Conservation (phyloP, 2,329 filamentous ascomycete genomes). For the Penicillium nordicum region DNA sequence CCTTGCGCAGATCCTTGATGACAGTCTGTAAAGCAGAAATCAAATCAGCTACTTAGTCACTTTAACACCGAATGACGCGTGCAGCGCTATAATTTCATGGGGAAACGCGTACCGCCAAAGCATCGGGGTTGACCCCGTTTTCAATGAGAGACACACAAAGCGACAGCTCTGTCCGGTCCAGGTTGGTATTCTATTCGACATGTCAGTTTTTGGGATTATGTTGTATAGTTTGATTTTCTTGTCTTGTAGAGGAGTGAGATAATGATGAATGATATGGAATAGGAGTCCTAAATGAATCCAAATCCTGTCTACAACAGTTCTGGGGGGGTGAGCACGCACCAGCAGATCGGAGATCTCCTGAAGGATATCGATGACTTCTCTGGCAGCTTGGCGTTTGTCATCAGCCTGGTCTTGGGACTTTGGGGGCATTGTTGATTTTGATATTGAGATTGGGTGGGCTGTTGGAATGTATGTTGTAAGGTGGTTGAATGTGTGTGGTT, state of each 20-base stretch:
- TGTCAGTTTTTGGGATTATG: neutral
- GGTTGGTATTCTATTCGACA: constrained; percentile 74
- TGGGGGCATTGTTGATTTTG: constrained; percentile 35
- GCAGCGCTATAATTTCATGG: neutral
- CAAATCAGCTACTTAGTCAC: constrained; percentile 5
- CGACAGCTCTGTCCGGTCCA: constrained; percentile 85
- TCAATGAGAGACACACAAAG: constrained; percentile 97
- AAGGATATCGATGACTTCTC: constrained; percentile 51
- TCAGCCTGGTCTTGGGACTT: constrained; percentile 33
- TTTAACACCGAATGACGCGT: neutral
- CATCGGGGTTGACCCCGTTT: constrained; percentile 94
- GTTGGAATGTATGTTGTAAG: neutral
- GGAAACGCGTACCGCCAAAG: constrained; percentile 71
- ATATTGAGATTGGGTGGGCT: neutral
- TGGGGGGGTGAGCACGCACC: constrained; percentile 31
- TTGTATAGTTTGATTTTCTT: neutral
- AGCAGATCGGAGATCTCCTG: constrained; percentile 49
- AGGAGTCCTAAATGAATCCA: no score
- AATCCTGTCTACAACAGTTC: neutral
- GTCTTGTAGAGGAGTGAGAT: neutral
- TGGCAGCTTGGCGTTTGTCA: constrained; percentile 49
- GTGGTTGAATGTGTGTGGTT: neutral
- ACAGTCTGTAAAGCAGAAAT: constrained; percentile 34
- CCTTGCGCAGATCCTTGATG: constrained; percentile 47
- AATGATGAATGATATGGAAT: neutral